A percentile compares a stretch with the other conserved stretches of the same genome.
Conservation (phyloP, 768 basidiomycete species). For the Scleroderma citrinum region DNA sequence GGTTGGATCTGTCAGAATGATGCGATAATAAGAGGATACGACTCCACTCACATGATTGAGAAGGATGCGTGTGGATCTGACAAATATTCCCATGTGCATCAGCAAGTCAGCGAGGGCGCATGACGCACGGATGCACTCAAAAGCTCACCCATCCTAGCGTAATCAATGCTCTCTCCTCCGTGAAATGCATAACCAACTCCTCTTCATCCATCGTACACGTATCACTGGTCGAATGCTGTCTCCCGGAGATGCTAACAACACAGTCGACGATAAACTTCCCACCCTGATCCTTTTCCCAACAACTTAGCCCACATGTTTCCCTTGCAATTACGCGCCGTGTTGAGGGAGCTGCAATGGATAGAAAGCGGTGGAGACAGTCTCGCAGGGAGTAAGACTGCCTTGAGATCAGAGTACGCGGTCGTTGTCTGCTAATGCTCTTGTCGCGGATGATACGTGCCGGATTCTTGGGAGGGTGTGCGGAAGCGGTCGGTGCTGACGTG, state of each 20-base stretch:
- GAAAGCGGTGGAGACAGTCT: conserved; percentile 68
- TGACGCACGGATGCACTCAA: background rate
- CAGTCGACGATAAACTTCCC: conserved; percentile 68
- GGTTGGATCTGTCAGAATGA: conserved; percentile 2
- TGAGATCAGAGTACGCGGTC: conserved; percentile 41
- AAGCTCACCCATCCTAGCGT: conserved; percentile 84
- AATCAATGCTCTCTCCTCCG: conserved; percentile 72
- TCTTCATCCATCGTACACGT: conserved; percentile 93
- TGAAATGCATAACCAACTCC: conserved; percentile 80
- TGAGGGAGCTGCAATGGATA: conserved; percentile 70
- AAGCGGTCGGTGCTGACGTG: conserved; percentile 22
- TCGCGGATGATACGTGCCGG: conserved; percentile 30
- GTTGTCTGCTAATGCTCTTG: conserved; percentile 24
- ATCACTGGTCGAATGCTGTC: conserved; percentile 81
- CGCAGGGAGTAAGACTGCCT: conserved; percentile 65
- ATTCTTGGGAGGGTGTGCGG: conserved; percentile 30
- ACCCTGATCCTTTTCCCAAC: conserved; percentile 59
- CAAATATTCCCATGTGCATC: background rate
- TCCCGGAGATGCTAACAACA: conserved; percentile 83
- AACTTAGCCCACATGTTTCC: conserved; percentile 85
- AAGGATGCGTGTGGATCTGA: conserved; percentile 90
- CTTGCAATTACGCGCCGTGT: conserved; percentile 76
- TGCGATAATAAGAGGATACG: background rate
- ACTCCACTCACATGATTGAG: conserved; percentile 67
- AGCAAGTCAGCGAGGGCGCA: too few relatives aligned